phyloP scores from a whole-genome alignment of 371 early-diverging fungal species.

The Polyrhizophydium stewartii region DNA sequence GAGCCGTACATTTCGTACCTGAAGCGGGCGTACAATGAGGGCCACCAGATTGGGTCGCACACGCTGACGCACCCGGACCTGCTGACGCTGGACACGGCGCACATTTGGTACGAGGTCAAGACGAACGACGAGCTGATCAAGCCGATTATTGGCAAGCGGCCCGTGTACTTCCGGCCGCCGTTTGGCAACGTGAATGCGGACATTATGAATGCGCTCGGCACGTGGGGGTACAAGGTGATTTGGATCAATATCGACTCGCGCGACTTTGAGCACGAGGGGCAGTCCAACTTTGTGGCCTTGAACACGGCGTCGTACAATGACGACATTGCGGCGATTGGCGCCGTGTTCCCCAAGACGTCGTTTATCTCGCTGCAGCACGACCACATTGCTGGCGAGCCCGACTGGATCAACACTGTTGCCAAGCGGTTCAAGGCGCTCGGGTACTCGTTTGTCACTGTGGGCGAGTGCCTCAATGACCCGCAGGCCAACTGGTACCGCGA shows the following conservation, averaged over 20 bases:
- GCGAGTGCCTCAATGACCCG: not conserved
- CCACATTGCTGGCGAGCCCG: not conserved
- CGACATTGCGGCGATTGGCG: not conserved
- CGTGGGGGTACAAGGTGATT: not conserved
- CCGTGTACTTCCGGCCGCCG: conserved; percentile 48
- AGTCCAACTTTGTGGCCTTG: not conserved
- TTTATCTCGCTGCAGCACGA: not conserved
- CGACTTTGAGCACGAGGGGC: not conserved
- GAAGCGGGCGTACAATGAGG: not conserved
- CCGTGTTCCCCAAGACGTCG: not conserved
- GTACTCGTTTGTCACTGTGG: not conserved
- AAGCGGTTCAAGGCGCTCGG: not conserved
- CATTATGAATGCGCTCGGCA: not conserved
- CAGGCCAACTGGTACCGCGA: not conserved
- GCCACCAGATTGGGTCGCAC: conserved; percentile 37
- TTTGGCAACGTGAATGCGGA: conserved; percentile 56
- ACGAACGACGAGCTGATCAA: conserved; percentile 44
- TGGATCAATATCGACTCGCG: not conserved
- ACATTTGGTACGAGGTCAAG: conserved; percentile 45
- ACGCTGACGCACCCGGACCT: conserved; percentile 52
- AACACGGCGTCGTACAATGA: not conserved
- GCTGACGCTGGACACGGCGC: conserved; percentile 40
- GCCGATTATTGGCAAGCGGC: conserved; percentile 36
- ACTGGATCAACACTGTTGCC: not conserved
- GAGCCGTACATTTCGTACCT: not conserved